Evolutionary conservation across 139 green algal species (phyloP).

Genomic region (Penium margaritaceum): DNA sequence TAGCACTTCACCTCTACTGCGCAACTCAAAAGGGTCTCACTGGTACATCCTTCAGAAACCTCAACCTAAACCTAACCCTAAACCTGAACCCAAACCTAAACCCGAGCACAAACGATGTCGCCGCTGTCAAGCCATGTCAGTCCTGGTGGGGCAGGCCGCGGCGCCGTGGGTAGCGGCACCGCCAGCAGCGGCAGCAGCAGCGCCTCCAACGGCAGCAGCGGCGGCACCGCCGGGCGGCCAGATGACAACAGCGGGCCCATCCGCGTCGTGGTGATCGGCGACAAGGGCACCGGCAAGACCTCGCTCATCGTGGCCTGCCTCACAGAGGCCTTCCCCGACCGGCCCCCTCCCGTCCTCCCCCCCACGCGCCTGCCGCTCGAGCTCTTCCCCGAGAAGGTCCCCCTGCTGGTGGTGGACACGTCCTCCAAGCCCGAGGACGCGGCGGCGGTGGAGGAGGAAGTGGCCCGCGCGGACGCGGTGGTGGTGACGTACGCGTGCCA

Average conservation of each 20-base stretch:
- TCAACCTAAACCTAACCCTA: too few species aligned
- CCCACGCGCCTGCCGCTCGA: conserved; percentile 63
- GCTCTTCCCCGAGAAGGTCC: conserved; percentile 60
- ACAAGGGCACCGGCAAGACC: conserved; percentile 72
- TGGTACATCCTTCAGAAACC: too few species aligned
- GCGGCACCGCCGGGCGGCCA: too few species aligned
- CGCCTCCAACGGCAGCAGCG: too few species aligned
- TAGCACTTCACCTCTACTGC: too few species aligned
- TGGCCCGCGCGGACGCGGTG: conserved; percentile 60
- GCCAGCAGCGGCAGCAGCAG: too few species aligned
- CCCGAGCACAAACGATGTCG: too few species aligned
- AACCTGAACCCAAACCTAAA: too few species aligned
- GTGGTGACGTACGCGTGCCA: conserved; percentile 55
- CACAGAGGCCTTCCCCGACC: conserved; percentile 71
- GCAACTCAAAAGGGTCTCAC: too few species aligned
- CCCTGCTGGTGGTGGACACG: conserved; percentile 72
- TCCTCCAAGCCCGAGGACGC: conserved; percentile 61
- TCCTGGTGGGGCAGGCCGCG: too few species aligned
- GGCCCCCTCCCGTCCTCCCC: conserved; percentile 55
- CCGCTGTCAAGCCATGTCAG: too few species aligned
- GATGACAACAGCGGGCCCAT: conserved; percentile 3
- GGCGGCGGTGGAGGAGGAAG: conserved; percentile 41
- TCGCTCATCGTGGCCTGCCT: conserved; percentile 67
- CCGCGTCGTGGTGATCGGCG: conserved; percentile 63
- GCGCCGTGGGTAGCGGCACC: too few species aligned